Percentiles rank a stretch among this genome's conserved stretches.
Evolutionary conservation across 768 basidiomycete genomes (phyloP).

Genomic region (Rhodosporidiobolus odoratus): DNA sequence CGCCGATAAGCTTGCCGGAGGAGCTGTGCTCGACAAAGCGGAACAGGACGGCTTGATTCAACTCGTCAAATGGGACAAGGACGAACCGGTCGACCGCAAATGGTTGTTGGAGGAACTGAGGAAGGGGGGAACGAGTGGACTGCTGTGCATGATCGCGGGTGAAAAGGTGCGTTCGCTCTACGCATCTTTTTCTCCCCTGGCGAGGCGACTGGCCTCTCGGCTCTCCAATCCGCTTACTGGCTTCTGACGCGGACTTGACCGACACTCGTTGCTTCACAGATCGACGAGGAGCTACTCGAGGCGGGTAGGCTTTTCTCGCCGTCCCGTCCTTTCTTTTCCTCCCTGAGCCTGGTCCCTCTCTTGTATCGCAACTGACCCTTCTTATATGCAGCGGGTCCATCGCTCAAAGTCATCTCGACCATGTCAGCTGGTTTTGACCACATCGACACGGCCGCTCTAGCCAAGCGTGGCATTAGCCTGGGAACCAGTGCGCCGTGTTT

Average conservation of each 20-base stretch:
- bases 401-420: conserved; percentile 76
- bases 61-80: conserved; percentile 56
- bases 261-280: conserved; percentile 49
- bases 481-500: conserved; percentile 61
- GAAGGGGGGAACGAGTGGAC: conserved; percentile 56
- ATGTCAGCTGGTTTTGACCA: conserved; percentile 94
- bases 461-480: conserved; percentile 61
- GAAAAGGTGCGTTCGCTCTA: conserved; percentile 73
- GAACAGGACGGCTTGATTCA: conserved; percentile 41
- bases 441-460: conserved; percentile 59
- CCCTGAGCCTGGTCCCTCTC: too few species aligned
- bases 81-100: conserved; percentile 55
- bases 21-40: conserved; percentile 32
- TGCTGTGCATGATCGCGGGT: conserved; percentile 56
- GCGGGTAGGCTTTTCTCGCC: conserved; percentile 41
- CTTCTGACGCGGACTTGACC: background rate
- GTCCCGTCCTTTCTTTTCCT: background rate
- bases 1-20: conserved; percentile 28
- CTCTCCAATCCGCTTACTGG: background rate
- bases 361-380: background rate
- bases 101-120: conserved; percentile 70
- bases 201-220: background rate
- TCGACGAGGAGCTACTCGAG: conserved; percentile 67
- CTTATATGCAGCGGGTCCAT: conserved; percentile 65
- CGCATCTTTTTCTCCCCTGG: conserved; percentile 29